Evolutionary conservation across 2,329 filamentous ascomycete species (phyloP).

Genomic region (Talaromyces sp.): DNA sequence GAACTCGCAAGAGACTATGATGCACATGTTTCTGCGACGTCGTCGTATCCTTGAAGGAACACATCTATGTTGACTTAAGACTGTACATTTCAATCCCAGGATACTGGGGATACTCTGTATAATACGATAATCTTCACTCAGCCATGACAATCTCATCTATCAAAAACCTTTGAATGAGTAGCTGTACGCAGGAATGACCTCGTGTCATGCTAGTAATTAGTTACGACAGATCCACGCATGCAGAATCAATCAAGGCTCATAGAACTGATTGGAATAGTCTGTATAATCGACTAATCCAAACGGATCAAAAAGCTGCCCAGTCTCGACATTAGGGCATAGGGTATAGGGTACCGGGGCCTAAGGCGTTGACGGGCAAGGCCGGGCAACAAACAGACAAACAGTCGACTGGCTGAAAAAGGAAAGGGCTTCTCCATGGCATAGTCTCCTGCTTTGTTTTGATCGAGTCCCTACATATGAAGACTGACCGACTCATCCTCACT

Average conservation of each 20-base stretch:
- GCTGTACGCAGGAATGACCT: not conserved
- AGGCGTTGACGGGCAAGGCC: not conserved
- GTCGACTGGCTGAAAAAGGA: not conserved
- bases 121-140: not conserved
- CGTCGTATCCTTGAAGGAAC: not conserved
- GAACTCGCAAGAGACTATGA: conserved; percentile 10
- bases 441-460: not conserved
- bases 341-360: not conserved
- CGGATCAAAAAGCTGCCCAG: not conserved
- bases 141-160: not conserved
- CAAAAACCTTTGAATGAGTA: not conserved
- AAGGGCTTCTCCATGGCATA: not conserved
- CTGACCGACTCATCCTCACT: not conserved
- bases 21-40: not conserved
- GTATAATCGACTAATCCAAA: not conserved
- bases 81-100: not conserved
- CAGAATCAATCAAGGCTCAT: not conserved
- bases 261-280: not conserved
- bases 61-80: not conserved
- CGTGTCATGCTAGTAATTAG: not conserved
- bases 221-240: not conserved
- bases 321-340: not conserved
- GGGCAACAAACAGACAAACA: conserved; percentile 1
- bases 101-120: not conserved
- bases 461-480: not conserved